Evolutionary conservation across 2,329 filamentous ascomycete species (phyloP), one percentile per base, ranked within the genome.

Genomic region (Davidsoniella neocaledoniae): DNA sequence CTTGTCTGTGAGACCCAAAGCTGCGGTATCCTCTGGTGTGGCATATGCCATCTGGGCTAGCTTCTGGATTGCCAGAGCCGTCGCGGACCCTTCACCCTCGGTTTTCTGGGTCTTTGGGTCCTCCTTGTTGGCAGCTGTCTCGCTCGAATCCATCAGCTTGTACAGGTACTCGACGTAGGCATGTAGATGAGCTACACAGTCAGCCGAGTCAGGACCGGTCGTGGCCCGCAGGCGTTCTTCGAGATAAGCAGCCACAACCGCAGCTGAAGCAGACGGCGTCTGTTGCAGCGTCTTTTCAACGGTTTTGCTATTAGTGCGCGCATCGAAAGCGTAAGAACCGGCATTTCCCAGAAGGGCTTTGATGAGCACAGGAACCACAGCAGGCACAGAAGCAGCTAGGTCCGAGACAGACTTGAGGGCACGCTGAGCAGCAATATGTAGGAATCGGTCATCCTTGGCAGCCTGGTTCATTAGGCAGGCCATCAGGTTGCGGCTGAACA

Each of bases 401-500:
- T 68, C 66, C 56, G 86, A 77, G 12, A 94, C 72, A 0, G 76
- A 69, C 57, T 83, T 83, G n/a, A 91, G 65, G 1, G 83, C 77
- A 59, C 84, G 85, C 46, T 80, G 69, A 2, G 90, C 86, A 41
- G 85, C 82, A 38, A 80, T 79, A 63, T 94, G 81, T 12, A 94
- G 70, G 58, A 85, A 87, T 17, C 85, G 74, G 56, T 90, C 83
- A 55, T 83, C 71, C 43, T 83, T 80, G 2, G 81, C 77, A 5
- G 87, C 76, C 58, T 94, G 86, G 61, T 93, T 91, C 64, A 86
- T 82, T 43, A 94, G 66, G 58, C 81, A 90, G 45, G 78, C 74
- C 65, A 93, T 79, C 19, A 95, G 68, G 58, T 94, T 94, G 54
- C 80, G 78, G 58, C 84, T 87, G 61, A 96, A 94, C 0, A 94